Percentiles rank a stretch among this genome's conserved stretches.
Conservation (phyloP, 495 filamentous ascomycete species). For the Aspergillus avenaceus region DNA sequence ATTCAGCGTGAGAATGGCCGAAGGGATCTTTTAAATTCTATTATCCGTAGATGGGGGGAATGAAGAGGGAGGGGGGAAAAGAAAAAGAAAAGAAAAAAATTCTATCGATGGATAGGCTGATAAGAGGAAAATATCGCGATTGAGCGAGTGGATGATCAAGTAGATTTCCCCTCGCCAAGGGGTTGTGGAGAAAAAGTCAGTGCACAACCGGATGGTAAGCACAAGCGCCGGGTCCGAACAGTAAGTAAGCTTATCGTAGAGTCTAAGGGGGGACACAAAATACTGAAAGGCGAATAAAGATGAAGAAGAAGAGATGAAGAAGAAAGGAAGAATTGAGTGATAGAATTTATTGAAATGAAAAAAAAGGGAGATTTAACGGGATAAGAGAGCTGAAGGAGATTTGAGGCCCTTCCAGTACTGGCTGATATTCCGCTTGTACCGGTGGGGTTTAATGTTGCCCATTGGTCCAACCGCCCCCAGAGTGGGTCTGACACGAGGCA, state of each 20-base stretch:
- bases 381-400: constrained; percentile 4
- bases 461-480: neutral
- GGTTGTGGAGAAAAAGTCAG: neutral
- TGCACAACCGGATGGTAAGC: neutral
- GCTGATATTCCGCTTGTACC: constrained; percentile 10
- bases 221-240: neutral
- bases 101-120: neutral
- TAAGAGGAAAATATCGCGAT: too few species aligned
- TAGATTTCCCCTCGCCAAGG: neutral
- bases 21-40: too few species aligned
- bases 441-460: neutral
- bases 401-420: too few species aligned
- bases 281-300: neutral
- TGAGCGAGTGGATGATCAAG: neutral
- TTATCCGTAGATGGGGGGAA: too few species aligned
- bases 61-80: neutral
- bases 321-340: neutral
- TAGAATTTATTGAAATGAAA: neutral
- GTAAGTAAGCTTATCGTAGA: neutral
- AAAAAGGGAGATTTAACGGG: constrained; percentile 4
- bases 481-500: constrained; percentile 13
- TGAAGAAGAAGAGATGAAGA: neutral
- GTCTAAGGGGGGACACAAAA: neutral
- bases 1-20: constrained; percentile 3
- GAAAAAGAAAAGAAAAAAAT: neutral